Percentiles rank a stretch among this genome's conserved stretches.
phyloP scores from a whole-genome alignment of 352 stramenopile genomes.

The Phytophthora vignae region DNA sequence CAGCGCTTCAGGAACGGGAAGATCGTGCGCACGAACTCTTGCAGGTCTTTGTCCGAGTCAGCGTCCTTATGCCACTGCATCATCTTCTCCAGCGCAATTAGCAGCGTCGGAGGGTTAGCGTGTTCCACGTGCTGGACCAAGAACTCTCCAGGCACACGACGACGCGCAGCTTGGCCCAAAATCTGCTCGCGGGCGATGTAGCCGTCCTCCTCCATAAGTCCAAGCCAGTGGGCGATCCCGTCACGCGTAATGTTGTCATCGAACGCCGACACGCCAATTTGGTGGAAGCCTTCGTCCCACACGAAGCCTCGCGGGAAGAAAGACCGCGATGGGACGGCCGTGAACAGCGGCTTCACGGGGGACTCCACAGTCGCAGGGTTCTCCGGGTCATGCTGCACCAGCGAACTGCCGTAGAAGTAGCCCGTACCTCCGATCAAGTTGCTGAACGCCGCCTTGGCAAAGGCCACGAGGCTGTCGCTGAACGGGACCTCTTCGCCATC shows the following conservation, averaged over 20 bases:
- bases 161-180: constrained; percentile 65
- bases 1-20: constrained; percentile 81
- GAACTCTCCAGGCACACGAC: constrained; percentile 90
- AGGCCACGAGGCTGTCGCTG: constrained; percentile 66
- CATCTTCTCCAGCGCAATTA: constrained; percentile 89
- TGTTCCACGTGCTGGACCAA: constrained; percentile 91
- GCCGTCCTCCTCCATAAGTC: constrained; percentile 84
- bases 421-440: constrained; percentile 91
- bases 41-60: constrained; percentile 31
- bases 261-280: constrained; percentile 86
- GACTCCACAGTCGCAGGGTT: constrained; percentile 51
- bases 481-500: constrained; percentile 37
- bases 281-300: constrained; percentile 96
- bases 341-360: constrained; percentile 74
- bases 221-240: constrained; percentile 90
- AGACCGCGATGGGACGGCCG: constrained; percentile 91
- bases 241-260: constrained; percentile 78
- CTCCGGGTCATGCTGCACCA: constrained; percentile 69
- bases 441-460: constrained; percentile 88
- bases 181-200: constrained; percentile 96
- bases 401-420: constrained; percentile 91
- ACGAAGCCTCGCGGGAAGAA: constrained; percentile 95
- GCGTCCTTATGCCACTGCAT: constrained; percentile 41
- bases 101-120: constrained; percentile 92
- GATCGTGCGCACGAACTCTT: constrained; percentile 51